phyloP scores from a whole-genome alignment of 192 early-diverging fungal genomes.

The Coemansia sp. region DNA sequence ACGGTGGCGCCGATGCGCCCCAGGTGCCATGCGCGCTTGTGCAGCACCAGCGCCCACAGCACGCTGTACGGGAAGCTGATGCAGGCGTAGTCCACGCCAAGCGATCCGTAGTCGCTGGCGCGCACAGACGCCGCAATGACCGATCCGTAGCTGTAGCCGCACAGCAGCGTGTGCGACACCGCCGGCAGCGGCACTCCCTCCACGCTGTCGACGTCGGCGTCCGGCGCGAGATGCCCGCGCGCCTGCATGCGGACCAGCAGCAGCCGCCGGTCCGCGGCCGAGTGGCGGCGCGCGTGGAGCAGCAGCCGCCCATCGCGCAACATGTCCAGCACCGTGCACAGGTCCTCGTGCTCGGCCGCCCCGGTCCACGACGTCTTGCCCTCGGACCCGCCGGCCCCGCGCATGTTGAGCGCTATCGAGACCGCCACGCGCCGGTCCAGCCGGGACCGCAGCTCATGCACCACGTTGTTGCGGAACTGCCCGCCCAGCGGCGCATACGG shows the following conservation, averaged over 20 bases:
- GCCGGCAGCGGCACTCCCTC: slow-evolving; percentile 43
- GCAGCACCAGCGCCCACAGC: slow-evolving; percentile 43
- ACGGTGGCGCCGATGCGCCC: slow-evolving; percentile 33
- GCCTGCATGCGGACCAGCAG: slow-evolving; percentile 43
- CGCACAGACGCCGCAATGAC: slow-evolving; percentile 33
- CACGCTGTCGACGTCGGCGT: slow-evolving; percentile 11
- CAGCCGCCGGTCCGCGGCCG: slow-evolving; percentile 17
- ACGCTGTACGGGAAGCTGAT: slow-evolving; percentile 54
- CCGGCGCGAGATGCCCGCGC: slow-evolving; percentile 23
- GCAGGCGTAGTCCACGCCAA: slow-evolving; percentile 47
- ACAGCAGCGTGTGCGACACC: slow-evolving; percentile 30
- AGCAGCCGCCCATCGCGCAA: slow-evolving; percentile 18
- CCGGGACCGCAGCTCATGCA: slow-evolving; percentile 27
- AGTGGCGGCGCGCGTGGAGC: slow-evolving; percentile 37
- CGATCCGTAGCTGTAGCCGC: slow-evolving; percentile 55
- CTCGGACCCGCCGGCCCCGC: slow-evolving; percentile 52
- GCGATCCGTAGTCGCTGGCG: slow-evolving; percentile 34
- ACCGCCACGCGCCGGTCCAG: slow-evolving; percentile 26
- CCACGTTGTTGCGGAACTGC: slow-evolving; percentile 50
- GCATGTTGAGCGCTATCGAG: slow-evolving; percentile 45
- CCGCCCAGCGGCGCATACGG: slow-evolving; percentile 54
- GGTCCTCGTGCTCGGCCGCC: slow-evolving; percentile 44
- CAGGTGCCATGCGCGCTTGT: slow-evolving; percentile 39
- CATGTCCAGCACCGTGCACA: slow-evolving; percentile 46
- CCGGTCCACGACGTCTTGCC: slow-evolving; percentile 56